These are phyloP conservation scores for Pseudocohnilembus persalinus DNA, from an alignment of 169 alveolate genomes.

Conservation along the genomic window DNA sequence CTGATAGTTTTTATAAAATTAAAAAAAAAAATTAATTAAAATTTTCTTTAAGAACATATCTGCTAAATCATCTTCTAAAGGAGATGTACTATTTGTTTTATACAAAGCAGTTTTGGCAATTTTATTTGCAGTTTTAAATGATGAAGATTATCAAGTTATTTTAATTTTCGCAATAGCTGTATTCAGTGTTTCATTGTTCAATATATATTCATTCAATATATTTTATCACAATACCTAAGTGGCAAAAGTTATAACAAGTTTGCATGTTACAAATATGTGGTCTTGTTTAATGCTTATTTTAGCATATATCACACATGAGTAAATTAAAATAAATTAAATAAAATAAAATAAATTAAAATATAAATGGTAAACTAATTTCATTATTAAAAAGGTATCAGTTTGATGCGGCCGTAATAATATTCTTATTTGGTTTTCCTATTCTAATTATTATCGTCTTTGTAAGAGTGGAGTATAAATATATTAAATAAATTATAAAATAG, in stretches of 20 bases:
- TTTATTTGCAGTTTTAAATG: not conserved
- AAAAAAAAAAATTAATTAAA: no score
- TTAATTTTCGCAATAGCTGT: not conserved
- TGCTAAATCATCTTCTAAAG: slow-evolving; percentile 19
- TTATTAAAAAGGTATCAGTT: not conserved
- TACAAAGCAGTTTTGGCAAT: not conserved
- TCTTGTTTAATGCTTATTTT: not conserved
- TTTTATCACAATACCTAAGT: slow-evolving; percentile 1
- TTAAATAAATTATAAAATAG: no score
- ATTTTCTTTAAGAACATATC: not conserved
- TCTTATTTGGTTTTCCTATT: slow-evolving; percentile 13
- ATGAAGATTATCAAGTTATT: slow-evolving; percentile 4
- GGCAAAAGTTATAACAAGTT: not conserved
- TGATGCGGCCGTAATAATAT: slow-evolving; percentile 10
- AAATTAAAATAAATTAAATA: not conserved
- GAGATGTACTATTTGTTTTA: not conserved
- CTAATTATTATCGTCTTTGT: not conserved
- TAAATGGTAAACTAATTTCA: not conserved
- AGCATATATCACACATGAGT: not conserved
- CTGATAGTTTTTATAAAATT: not conserved
- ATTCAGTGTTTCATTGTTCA: not conserved
- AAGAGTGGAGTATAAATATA: not conserved
- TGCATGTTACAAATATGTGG: slow-evolving; percentile 18
- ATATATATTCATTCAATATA: not conserved
- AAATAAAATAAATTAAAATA: not conserved